phyloP scores from a whole-genome alignment of 2,329 filamentous ascomycete genomes.

The Monosporascus sp. region DNA sequence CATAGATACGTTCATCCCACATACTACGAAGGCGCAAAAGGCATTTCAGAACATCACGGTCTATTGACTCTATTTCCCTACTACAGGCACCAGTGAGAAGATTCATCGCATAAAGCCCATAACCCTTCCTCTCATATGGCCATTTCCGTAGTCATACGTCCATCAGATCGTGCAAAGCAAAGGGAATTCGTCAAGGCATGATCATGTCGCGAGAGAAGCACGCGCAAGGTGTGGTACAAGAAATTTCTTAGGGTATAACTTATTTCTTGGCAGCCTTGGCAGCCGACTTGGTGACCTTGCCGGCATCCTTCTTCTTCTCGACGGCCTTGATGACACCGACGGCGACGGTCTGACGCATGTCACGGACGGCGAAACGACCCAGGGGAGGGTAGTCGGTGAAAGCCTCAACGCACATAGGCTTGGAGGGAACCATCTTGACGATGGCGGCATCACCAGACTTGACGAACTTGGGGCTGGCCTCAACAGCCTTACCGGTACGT shows the following conservation, averaged over 20 bases:
- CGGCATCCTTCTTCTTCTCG: slow-evolving; percentile 55
- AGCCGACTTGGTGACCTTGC: slow-evolving; percentile 68
- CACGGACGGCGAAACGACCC: slow-evolving; percentile 99
- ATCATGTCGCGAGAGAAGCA: slow-evolving; percentile 17
- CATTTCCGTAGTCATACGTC: slow-evolving; percentile 33
- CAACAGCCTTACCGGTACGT: slow-evolving; percentile 97
- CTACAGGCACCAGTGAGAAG: slow-evolving; percentile 41
- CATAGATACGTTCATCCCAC: neutral
- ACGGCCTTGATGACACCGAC: slow-evolving; percentile 94
- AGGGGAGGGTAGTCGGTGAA: slow-evolving; percentile 99
- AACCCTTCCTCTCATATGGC: slow-evolving; percentile 38
- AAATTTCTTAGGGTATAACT: slow-evolving; percentile 27
- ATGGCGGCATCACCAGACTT: slow-evolving; percentile 99
- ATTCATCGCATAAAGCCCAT: slow-evolving; percentile 33
- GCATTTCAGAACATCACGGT: slow-evolving; percentile 11
- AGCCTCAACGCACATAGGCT: slow-evolving; percentile 99
- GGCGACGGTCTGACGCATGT: slow-evolving; percentile 88
- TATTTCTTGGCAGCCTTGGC: slow-evolving; percentile 74
- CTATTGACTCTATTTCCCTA: slow-evolving; percentile 42
- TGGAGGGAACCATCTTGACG: slow-evolving; percentile 99
- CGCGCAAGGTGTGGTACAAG: slow-evolving; percentile 6
- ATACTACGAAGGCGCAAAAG: slow-evolving; percentile 4
- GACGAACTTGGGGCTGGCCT: slow-evolving; percentile 96
- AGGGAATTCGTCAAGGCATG: slow-evolving; percentile 25
- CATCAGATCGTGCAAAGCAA: slow-evolving; percentile 37